phyloP scores from a whole-genome alignment of 495 filamentous ascomycete species.

The Collariella sp. region DNA sequence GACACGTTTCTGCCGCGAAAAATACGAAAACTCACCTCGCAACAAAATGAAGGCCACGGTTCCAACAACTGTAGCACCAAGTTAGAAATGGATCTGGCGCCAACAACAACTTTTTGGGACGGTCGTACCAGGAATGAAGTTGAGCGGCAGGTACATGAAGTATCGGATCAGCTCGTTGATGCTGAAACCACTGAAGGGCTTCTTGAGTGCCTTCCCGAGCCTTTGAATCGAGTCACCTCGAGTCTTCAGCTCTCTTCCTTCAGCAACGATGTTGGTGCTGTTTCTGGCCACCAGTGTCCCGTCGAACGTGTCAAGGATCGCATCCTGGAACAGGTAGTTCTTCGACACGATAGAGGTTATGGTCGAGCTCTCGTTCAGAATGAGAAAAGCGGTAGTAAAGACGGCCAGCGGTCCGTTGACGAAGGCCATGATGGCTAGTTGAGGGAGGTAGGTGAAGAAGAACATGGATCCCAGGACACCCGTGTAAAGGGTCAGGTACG shows the following conservation, averaged over 20 bases:
- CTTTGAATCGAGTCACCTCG: slow-evolving; percentile 54
- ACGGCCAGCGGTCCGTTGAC: slow-evolving; percentile 81
- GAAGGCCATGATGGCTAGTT: slow-evolving; percentile 69
- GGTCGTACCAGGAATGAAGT: slow-evolving; percentile 63
- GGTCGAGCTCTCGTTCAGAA: slow-evolving; percentile 73
- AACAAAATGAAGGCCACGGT: slow-evolving; percentile 69
- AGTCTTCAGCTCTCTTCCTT: slow-evolving; percentile 62
- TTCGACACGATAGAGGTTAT: slow-evolving; percentile 66
- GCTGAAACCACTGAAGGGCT: slow-evolving; percentile 58
- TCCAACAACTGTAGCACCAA: slow-evolving; percentile 52
- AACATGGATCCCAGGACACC: slow-evolving; percentile 70
- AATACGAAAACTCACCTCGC: slow-evolving; percentile 47
- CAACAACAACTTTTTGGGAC: neutral
- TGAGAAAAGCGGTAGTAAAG: slow-evolving; percentile 64
- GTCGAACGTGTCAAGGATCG: slow-evolving; percentile 86
- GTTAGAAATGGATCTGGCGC: neutral
- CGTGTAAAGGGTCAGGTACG: slow-evolving; percentile 60
- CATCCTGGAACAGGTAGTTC: slow-evolving; percentile 68
- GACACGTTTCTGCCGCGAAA: neutral
- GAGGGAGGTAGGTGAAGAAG: slow-evolving; percentile 81
- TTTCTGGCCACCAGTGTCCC: slow-evolving; percentile 57
- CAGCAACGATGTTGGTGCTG: slow-evolving; percentile 50
- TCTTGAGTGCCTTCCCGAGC: slow-evolving; percentile 64
- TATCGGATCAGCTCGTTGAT: slow-evolving; percentile 60
- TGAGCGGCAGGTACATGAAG: slow-evolving; percentile 77